Evolutionary conservation across 257 asterid genomes (phyloP), one percentile per base, ranked within the genome.

Genomic region (Plantago elongata): DNA sequence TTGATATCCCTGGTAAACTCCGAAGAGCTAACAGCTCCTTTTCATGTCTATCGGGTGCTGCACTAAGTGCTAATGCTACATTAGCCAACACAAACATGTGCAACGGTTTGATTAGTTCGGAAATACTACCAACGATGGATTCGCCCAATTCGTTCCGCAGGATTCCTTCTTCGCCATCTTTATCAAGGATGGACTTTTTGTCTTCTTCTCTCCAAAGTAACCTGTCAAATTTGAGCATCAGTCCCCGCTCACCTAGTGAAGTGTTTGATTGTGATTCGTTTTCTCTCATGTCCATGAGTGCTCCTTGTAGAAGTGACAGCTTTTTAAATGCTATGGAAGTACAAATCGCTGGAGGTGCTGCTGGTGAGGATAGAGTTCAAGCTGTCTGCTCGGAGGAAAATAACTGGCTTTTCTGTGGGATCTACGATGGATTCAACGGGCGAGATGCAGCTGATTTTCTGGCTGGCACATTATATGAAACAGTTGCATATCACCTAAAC

Each of bases 391-490:
- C 99, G 2, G 97, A 92, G 68, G 97, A 92, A 67, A 87, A 89
- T 8, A 93, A 94, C 15, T 92, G 96, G 95, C 84, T 92, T 51
- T 89, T 92, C 63, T 89, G 99, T 63, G 93, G 75, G 22, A 83
- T 92, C 27, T 92, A 86, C 22, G 99, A 89, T 55, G 99, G 99
- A 29, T 92, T 92, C 61, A 92, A 92, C 34, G 99, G 99, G 34
- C 74, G 97, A 64, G 99, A 92, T 68, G 97, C 97, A 3, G 99
- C 99, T 7, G 99, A 92, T 81, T 92, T 83, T 80, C 89, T 92
- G 1, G 97, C 97, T 3, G 99, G 90, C 13, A 92, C 97, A 0
- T 70, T 92, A 48, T 92, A 79, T 57, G 99, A 89, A 73, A 86
- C 82, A 9, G 69, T 92, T 58, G 82, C 84, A 2, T 68, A 60